Percentiles rank a stretch among this genome's conserved stretches.
Conservation (phyloP, 768 basidiomycete genomes). For the Mycena amicta region DNA sequence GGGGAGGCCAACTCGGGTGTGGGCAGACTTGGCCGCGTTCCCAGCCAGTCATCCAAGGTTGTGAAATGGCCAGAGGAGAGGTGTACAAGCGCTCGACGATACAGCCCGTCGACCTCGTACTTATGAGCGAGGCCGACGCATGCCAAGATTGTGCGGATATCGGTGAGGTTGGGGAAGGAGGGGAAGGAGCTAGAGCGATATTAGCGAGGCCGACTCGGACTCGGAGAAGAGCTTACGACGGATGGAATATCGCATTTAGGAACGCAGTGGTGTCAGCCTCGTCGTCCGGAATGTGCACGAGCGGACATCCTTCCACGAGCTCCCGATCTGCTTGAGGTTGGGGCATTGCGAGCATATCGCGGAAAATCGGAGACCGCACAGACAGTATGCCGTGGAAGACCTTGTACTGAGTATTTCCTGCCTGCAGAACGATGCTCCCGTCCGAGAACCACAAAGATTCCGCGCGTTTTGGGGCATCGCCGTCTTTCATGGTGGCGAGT, state of each 20-base stretch:
- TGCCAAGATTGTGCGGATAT: neutral
- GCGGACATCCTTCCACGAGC: slow-evolving; percentile 26
- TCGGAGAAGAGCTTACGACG: neutral
- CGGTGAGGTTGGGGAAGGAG: neutral
- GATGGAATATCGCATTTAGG: slow-evolving; percentile 12
- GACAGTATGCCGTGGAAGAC: slow-evolving; percentile 28
- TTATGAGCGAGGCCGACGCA: slow-evolving; percentile 10
- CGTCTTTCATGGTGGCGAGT: too few relatives aligned
- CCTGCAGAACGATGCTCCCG: slow-evolving; percentile 27
- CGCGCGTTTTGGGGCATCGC: too few relatives aligned
- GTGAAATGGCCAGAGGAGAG: slow-evolving; percentile 8
- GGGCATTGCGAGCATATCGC: slow-evolving; percentile 26
- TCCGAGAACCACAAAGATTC: slow-evolving; percentile 26
- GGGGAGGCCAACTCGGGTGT: neutral
- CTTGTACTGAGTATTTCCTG: slow-evolving; percentile 27
- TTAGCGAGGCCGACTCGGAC: too few relatives aligned
- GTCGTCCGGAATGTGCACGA: slow-evolving; percentile 27
- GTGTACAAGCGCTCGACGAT: slow-evolving; percentile 10
- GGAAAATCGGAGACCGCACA: slow-evolving; percentile 27
- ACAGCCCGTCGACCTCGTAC: slow-evolving; percentile 14
- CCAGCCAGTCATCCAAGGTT: neutral
- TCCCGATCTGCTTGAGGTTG: slow-evolving; percentile 21
- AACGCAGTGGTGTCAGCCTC: slow-evolving; percentile 6
- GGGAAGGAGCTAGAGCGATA: slow-evolving; percentile 8
- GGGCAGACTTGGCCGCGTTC: neutral